Evolutionary conservation across 176 grass and related monocot species (phyloP).

Genomic region (Eremochloa ophiuroides): DNA sequence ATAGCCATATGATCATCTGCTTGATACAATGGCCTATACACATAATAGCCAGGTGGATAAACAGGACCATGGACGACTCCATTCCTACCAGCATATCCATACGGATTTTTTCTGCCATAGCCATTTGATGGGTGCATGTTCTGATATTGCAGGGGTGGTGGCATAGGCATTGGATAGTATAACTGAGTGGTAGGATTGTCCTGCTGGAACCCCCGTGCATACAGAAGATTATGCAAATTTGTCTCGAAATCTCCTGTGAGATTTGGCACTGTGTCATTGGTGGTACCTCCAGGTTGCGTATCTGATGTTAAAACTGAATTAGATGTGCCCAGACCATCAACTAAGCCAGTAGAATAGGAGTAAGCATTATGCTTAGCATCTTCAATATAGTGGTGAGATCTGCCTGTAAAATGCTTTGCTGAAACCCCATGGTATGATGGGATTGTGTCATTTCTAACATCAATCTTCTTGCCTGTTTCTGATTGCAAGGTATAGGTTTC

Average conservation of each 20-base stretch:
- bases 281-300: slow-evolving; percentile 25
- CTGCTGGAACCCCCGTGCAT: slow-evolving; percentile 36
- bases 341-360: neutral
- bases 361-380: neutral
- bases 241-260: slow-evolving; percentile 46
- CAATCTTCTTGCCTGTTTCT: slow-evolving; percentile 24
- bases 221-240: slow-evolving; percentile 58
- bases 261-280: slow-evolving; percentile 42
- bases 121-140: slow-evolving; percentile 54
- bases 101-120: slow-evolving; percentile 42
- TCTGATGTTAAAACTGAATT: neutral
- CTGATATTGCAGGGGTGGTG: slow-evolving; percentile 42
- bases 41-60: slow-evolving; percentile 53
- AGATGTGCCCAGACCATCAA: neutral
- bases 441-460: slow-evolving; percentile 8
- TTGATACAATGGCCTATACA: slow-evolving; percentile 46
- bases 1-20: slow-evolving; percentile 46
- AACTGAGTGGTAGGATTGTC: slow-evolving; percentile 24
- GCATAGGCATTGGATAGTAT: slow-evolving; percentile 29
- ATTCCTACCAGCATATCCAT: slow-evolving; percentile 50
- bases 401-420: slow-evolving; percentile 8
- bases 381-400: neutral
- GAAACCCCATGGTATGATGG: slow-evolving; percentile 7
- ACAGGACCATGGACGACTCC: slow-evolving; percentile 31
- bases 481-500: slow-evolving; percentile 10